Conservation (phyloP, 1,284 basidiomycete species). For the Ceraceosorus guamensis region DNA sequence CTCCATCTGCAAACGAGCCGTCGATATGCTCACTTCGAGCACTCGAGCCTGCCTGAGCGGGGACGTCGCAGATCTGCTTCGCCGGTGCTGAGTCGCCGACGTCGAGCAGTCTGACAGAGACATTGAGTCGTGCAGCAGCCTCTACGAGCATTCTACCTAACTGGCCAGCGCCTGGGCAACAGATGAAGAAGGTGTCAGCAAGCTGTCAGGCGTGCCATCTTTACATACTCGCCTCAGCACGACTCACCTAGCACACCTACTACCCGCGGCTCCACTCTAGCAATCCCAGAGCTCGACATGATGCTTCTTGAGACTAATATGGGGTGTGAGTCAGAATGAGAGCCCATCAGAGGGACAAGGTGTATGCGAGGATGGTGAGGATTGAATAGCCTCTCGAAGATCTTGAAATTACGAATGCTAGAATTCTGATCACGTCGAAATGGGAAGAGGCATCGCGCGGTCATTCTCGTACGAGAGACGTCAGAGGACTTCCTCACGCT, state of each 20-base stretch:
- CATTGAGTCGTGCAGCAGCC: constrained; percentile 78
- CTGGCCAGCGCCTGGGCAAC: constrained; percentile 75
- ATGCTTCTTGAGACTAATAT: background rate
- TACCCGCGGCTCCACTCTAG: constrained; percentile 8
- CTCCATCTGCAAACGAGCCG: constrained; percentile 77
- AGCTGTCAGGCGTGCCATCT: no score
- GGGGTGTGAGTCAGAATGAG: background rate
- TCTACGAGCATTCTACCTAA: constrained; percentile 94
- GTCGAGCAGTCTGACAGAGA: constrained; percentile 82
- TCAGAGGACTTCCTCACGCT: no score
- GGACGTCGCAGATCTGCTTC: constrained; percentile 64
- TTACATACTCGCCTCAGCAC: no score
- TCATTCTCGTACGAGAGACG: no score
- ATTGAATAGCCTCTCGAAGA: no score
- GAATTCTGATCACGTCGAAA: background rate
- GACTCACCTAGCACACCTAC: constrained; percentile 3
- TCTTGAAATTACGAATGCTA: background rate
- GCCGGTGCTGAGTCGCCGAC: constrained; percentile 72
- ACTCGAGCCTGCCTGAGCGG: constrained; percentile 11
- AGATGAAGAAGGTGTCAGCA: background rate
- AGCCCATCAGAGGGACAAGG: no score
- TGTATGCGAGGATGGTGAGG: no score
- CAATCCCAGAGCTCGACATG: background rate
- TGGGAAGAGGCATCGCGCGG: no score
- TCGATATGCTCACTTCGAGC: constrained; percentile 62